Base-by-base conservation (phyloP, 495 filamentous ascomycete genomes). In the Penicillium steckii region DNA sequence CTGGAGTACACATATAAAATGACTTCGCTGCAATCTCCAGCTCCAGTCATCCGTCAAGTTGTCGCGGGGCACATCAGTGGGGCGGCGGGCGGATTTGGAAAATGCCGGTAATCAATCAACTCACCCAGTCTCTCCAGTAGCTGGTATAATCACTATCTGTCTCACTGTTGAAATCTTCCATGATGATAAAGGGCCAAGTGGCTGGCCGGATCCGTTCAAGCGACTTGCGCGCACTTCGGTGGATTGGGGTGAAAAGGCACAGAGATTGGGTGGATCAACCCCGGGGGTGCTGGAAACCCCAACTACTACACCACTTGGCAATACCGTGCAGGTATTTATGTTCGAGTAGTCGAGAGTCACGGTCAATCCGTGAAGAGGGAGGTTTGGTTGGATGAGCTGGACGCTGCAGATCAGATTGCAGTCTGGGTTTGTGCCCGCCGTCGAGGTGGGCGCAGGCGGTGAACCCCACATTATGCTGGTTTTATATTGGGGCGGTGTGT, bases 41-140 rank as follows among this genome's bases (percentile, higher is more conserved):
- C n/a, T 13, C 38, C 38, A 41, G 38, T n/a, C 19, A 41, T 41
- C n/a, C n/a, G n/a, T n/a, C 38, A 10, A 22, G 9, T 41, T 23
- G 38, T 41, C 38, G 46, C 35, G 44, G 48, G 47, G 53, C 50
- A 45, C 15, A 49, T 22, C 38, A 17, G 33, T 37, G 33, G 33
- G 33, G 38, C 17, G 35, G 50, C 24, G 17, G 26, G 32, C 22
- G 17, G 21, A 19, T 26, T 19, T 29, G 22, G 8, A 25, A 29
- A 40, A 32, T 13, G 56, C 22, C 27, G 21, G 52, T 30, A 48
- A 32, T 49, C 40, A 52, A 46, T 50, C 23, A 30, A 86, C 89
- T 71, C 78, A 96, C 93, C 94, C 94, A 98, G 74, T 98, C 94
- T 71, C 94, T 80, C 94, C 94, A 98, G 75, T 98, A 98, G 72